phyloP scores from a whole-genome alignment of 2,329 filamentous ascomycete species.

The Xenoacremonium recifei region DNA sequence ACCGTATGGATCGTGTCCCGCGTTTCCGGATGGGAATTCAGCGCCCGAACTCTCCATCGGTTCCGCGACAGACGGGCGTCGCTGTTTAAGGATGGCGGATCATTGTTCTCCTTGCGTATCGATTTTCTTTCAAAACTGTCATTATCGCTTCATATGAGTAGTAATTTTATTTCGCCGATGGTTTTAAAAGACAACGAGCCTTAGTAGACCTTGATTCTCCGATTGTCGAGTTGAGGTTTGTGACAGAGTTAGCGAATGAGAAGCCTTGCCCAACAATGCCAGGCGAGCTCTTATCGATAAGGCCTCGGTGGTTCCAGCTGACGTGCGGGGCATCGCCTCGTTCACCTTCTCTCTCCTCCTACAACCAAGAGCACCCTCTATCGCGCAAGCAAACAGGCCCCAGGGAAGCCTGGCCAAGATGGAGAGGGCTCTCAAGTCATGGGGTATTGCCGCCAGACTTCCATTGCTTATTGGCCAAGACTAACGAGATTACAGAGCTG shows the following conservation, averaged over 20 bases:
- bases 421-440: conserved; percentile 31
- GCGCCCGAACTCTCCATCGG: conserved; percentile 16
- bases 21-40: conserved; percentile 26
- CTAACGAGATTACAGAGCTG: conserved; percentile 60
- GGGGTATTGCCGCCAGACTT: conserved; percentile 17
- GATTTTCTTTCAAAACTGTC: no score
- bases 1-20: conserved; percentile 24
- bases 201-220: no score
- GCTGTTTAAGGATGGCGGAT: no score
- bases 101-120: no score
- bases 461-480: neutral
- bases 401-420: conserved; percentile 20
- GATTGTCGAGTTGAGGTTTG: no score
- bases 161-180: no score
- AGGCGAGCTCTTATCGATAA: conserved; percentile 28
- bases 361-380: no score
- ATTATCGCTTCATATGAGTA: no score
- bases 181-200: no score
- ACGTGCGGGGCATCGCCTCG: conserved; percentile 24
- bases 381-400: no score
- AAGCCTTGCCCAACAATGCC: no score
- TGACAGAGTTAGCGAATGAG: no score
- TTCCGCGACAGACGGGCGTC: conserved; percentile 5
- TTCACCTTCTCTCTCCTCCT: neutral
- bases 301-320: conserved; percentile 4